These are phyloP conservation scores for Spizellomyces sp. DNA, from an alignment of 192 early-diverging fungal species.

Conservation along the genomic window DNA sequence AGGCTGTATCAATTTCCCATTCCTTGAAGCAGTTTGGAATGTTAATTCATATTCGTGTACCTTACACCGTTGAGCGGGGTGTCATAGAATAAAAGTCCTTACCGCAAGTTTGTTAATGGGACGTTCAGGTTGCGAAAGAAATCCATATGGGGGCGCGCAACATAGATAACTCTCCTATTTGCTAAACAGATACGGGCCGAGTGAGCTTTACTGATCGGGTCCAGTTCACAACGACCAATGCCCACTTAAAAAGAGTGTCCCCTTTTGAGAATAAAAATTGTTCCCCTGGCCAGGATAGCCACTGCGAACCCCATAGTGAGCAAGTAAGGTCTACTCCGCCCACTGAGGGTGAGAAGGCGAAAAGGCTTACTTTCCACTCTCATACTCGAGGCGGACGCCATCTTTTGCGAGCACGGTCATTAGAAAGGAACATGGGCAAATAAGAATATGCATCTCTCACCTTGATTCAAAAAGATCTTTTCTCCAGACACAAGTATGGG, in stretches of 20 bases:
- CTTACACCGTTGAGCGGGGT: background rate
- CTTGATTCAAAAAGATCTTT: constrained; percentile 37
- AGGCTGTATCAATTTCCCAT: constrained; percentile 52
- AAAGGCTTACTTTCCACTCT: constrained; percentile 28
- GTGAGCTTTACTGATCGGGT: background rate
- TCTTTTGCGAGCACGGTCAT: too few species aligned
- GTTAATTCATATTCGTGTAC: background rate
- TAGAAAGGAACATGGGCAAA: too few species aligned
- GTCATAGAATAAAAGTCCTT: background rate
- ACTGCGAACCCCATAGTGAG: background rate
- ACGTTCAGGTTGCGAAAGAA: constrained; percentile 28
- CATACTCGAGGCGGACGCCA: constrained; percentile 28
- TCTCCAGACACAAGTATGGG: constrained; percentile 32
- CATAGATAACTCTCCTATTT: constrained; percentile 31
- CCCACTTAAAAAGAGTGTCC: constrained; percentile 22
- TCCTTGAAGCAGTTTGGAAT: constrained; percentile 16
- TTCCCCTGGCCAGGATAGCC: constrained; percentile 36
- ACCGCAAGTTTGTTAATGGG: constrained; percentile 25
- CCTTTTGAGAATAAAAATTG: constrained; percentile 24
- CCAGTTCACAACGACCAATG: background rate
- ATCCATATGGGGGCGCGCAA: constrained; percentile 4
- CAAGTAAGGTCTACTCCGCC: too few species aligned
- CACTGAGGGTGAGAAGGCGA: too few species aligned
- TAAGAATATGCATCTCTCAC: background rate
- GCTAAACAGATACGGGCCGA: background rate